Conservation (phyloP, 2,329 filamentous ascomycete genomes). For the Colletotrichum trifolii region DNA sequence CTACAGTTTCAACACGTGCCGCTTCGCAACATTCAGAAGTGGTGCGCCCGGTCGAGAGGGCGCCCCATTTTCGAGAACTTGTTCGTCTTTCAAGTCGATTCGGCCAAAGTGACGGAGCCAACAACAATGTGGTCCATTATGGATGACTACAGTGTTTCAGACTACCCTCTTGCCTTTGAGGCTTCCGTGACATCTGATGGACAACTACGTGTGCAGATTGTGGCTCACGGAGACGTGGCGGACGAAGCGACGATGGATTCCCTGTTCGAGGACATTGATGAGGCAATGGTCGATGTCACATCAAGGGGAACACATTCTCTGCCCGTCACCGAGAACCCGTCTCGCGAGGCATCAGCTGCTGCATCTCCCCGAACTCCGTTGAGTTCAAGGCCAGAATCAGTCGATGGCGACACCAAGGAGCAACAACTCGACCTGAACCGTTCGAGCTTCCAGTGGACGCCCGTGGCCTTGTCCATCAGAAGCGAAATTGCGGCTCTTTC, state of each 20-base stretch:
- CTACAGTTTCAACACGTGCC: conserved; percentile 83
- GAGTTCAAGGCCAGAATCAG: conserved; percentile 25
- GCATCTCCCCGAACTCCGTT: conserved; percentile 27
- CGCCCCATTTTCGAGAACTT: conserved; percentile 79
- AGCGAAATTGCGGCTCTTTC: conserved; percentile 73
- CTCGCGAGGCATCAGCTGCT: conserved; percentile 29
- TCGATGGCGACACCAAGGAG: conserved; percentile 17
- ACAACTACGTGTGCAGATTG: conserved; percentile 66
- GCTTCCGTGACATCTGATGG: conserved; percentile 64
- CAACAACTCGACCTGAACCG: not conserved
- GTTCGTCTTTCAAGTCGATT: conserved; percentile 80
- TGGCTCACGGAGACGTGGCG: conserved; percentile 60
- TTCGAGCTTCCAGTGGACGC: conserved; percentile 67
- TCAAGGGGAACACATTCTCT: conserved; percentile 21
- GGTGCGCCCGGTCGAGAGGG: conserved; percentile 63
- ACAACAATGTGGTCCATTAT: conserved; percentile 64
- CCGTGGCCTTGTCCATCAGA: conserved; percentile 63
- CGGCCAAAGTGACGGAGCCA: conserved; percentile 23
- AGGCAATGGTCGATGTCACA: conserved; percentile 33
- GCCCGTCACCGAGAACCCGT: conserved; percentile 25
- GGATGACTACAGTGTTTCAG: conserved; percentile 61
- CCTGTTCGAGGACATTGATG: conserved; percentile 55
- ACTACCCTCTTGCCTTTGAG: conserved; percentile 85
- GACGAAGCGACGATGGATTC: conserved; percentile 43
- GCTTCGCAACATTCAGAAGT: conserved; percentile 83